These are phyloP conservation scores for Leptographium flavum DNA, from an alignment of 2,329 filamentous ascomycete species.

Conservation along the genomic window DNA sequence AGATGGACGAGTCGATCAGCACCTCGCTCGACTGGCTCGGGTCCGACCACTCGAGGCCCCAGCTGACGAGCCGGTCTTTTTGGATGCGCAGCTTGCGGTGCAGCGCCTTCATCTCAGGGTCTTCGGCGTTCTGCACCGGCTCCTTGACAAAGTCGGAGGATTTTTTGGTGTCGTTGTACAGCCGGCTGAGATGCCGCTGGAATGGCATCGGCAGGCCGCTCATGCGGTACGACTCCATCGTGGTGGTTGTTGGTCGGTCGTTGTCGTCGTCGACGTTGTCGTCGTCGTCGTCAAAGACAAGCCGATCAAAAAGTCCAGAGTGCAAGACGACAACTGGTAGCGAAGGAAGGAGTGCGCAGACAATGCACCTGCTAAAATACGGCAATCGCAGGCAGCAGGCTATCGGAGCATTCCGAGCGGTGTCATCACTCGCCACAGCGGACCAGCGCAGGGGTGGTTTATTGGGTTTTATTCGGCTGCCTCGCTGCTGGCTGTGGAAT, in stretches of 20 bases:
- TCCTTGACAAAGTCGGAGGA: slow-evolving; percentile 60
- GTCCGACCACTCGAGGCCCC: slow-evolving; percentile 73
- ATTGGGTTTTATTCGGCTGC: slow-evolving; percentile 1
- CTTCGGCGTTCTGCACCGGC: slow-evolving; percentile 45
- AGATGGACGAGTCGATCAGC: slow-evolving; percentile 57
- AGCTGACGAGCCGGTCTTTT: slow-evolving; percentile 63
- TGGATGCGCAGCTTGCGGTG: slow-evolving; percentile 69
- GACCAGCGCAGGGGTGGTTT: background rate
- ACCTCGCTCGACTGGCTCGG: slow-evolving; percentile 39
- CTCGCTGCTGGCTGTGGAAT: background rate
- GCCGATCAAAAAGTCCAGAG: no score
- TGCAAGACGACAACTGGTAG: no score
- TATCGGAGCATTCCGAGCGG: no score
- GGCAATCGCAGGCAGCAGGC: no score
- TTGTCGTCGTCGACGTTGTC: no score
- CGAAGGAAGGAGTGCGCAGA: no score
- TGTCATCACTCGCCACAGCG: background rate
- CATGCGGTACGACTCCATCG: slow-evolving; percentile 35
- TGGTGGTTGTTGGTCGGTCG: background rate
- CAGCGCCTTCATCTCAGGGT: slow-evolving; percentile 56
- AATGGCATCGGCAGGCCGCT: slow-evolving; percentile 42
- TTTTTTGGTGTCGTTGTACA: slow-evolving; percentile 72
- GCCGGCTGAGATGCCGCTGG: slow-evolving; percentile 50
- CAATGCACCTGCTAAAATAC: no score
- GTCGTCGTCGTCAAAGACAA: no score